A percentile compares a stretch with the other conserved stretches of the same genome.
Evolutionary conservation across 192 early-diverging fungal species (phyloP).

Genomic region (Backusella tarrabulga): DNA sequence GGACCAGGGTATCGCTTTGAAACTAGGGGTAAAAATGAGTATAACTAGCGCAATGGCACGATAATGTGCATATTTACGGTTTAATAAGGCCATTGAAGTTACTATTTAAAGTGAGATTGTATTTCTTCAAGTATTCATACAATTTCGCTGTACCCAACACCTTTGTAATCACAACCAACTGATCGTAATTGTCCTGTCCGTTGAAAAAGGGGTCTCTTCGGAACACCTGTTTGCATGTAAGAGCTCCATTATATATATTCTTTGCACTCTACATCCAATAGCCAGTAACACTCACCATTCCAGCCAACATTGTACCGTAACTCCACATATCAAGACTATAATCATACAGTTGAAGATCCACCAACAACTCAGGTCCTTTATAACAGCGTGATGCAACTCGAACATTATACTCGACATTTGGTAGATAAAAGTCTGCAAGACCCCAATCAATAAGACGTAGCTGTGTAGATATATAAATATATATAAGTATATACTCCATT

Average conservation of each 20-base stretch:
- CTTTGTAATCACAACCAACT: conserved; percentile 97
- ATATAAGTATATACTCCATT: not conserved
- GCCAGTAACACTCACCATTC: conserved; percentile 69
- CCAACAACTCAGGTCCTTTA: conserved; percentile 97
- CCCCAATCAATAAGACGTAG: conserved; percentile 99
- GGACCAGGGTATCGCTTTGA: conserved; percentile 80
- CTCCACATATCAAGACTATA: conserved; percentile 99
- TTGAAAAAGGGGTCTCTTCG: conserved; percentile 99
- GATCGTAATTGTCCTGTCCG: conserved; percentile 97
- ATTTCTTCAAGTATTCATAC: conserved; percentile 90
- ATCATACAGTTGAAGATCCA: conserved; percentile 97
- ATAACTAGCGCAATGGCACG: too few species aligned
- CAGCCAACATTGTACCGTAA: conserved; percentile 97
- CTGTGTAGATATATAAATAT: conserved; percentile 28
- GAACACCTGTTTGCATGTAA: conserved; percentile 72
- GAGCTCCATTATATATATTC: not conserved
- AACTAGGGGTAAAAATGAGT: conserved; percentile 3
- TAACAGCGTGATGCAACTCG: conserved; percentile 98
- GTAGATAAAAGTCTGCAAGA: conserved; percentile 98
- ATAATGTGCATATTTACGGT: conserved; percentile 28
- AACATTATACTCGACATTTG: conserved; percentile 95
- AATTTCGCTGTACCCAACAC: conserved; percentile 95
- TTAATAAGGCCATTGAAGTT: conserved; percentile 91
- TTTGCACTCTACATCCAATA: not conserved
- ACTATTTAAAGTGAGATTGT: conserved; percentile 85